Conservation (phyloP, 441 rosid species). For the Raphanus hybrid region DNA sequence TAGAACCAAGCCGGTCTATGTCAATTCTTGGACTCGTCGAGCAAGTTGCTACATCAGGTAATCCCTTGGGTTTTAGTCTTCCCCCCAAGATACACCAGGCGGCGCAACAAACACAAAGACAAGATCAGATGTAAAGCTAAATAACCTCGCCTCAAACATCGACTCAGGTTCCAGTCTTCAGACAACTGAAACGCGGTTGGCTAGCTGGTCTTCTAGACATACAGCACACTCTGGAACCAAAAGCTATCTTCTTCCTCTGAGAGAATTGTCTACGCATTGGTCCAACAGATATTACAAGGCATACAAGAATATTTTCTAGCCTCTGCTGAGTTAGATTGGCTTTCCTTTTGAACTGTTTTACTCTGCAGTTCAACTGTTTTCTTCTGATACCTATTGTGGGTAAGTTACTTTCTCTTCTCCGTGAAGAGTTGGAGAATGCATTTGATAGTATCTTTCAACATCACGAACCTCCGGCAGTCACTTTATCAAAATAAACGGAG, state of each 20-base stretch:
- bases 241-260: slow-evolving; percentile 94
- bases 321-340: slow-evolving; percentile 64
- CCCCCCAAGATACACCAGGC: slow-evolving; percentile 57
- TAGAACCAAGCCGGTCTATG: slow-evolving; percentile 92
- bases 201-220: slow-evolving; percentile 79
- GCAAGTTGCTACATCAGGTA: slow-evolving; percentile 53
- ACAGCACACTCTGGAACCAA: slow-evolving; percentile 83
- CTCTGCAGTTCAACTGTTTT: slow-evolving; percentile 92
- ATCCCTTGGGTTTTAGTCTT: slow-evolving; percentile 49
- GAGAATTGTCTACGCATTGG: slow-evolving; percentile 90
- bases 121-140: slow-evolving; percentile 78
- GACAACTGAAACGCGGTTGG: slow-evolving; percentile 88
- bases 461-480: slow-evolving; percentile 74
- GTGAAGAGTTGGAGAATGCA: slow-evolving; percentile 92
- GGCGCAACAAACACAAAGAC: slow-evolving; percentile 63
- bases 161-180: slow-evolving; percentile 70
- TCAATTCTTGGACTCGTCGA: slow-evolving; percentile 94
- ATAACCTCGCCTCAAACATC: slow-evolving; percentile 74
- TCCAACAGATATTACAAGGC: slow-evolving; percentile 96
- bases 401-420: slow-evolving; percentile 89
- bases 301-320: slow-evolving; percentile 93
- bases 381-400: slow-evolving; percentile 95
- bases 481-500: slow-evolving; percentile 73
- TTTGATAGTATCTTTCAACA: slow-evolving; percentile 81
- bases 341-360: neutral